Evolutionary conservation across 108 stramenopile genomes (phyloP), one percentile per base, ranked within the genome.

Genomic region (Halocafeteria seosinensis): DNA sequence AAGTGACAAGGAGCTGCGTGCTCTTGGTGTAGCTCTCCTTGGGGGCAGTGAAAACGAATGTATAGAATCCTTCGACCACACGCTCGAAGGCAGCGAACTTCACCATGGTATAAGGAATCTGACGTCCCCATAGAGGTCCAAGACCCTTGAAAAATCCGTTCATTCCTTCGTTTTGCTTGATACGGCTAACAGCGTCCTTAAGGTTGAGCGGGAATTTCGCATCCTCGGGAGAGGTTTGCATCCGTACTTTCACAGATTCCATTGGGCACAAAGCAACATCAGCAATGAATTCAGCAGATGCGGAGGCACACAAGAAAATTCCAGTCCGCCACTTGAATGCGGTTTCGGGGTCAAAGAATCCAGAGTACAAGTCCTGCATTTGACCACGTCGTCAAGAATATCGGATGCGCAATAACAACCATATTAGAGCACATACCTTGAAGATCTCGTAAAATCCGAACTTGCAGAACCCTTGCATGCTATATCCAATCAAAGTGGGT

Each of bases 41-140:
- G 37, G 86, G 85, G 23, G 73, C 68, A 63, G 83, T 86, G 34
- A 90, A 88, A 69, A 91, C 73, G 65, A 75, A 65, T 2, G 53
- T 70, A 77, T 87, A 88, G 50, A 98, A 91, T 55, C 62, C 28
- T 71, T 98, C 93, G 29, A 91, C 91, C 13, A 86, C 93, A 62
- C 65, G 71, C 62, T 92, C 93, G 78, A 93, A 92, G 4, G 94
- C 95, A 36, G 91, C 90, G 63, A 98, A 95, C 79, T 98, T 98
- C 55, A 90, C 90, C 87, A 92, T 91, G 65, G 96, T 98, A 88
- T 95, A 95, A 32, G 96, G 96, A 71, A 98, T 81, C 78, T 98
- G 96, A 82, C 94, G 93, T 72, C 88, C 83, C 63, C 92, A 80
- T 68, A 98, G 93, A 67, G 95, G 95, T 51, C 77, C 47, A 68